Percentiles rank a stretch among this genome's conserved stretches.
These are phyloP conservation scores for Tetracladium maxilliforme DNA, from an alignment of 2,329 filamentous ascomycete genomes.

Conservation along the genomic window DNA sequence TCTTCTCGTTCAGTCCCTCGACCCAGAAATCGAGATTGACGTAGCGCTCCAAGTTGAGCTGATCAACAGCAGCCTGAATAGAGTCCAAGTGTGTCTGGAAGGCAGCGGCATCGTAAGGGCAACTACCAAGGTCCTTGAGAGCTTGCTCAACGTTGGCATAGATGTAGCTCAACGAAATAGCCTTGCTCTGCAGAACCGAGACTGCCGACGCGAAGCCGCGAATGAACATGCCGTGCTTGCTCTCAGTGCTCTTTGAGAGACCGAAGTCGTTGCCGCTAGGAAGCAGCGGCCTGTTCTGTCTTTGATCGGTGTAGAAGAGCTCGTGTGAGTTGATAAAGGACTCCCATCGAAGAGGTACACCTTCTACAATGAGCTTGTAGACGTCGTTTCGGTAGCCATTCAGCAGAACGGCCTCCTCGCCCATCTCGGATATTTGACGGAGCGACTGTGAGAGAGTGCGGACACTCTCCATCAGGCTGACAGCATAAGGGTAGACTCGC, in stretches of 20 bases:
- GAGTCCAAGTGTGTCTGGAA: constrained; percentile 71
- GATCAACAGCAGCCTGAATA: constrained; percentile 87
- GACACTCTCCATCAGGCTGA: constrained; percentile 98
- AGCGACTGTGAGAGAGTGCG: constrained; percentile 81
- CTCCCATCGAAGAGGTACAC: constrained; percentile 87
- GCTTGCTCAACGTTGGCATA: constrained; percentile 72
- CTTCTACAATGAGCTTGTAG: constrained; percentile 69
- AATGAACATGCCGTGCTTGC: constrained; percentile 92
- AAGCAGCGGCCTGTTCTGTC: no score
- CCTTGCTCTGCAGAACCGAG: constrained; percentile 79
- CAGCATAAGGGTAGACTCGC: constrained; percentile 91
- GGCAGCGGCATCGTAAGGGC: constrained; percentile 64
- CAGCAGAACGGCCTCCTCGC: constrained; percentile 72
- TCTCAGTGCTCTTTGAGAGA: constrained; percentile 54
- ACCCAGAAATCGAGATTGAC: constrained; percentile 91
- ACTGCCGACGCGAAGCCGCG: constrained; percentile 83
- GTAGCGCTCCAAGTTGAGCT: constrained; percentile 91
- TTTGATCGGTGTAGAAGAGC: constrained; percentile 61
- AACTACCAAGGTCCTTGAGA: constrained; percentile 68
- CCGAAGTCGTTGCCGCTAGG: no score
- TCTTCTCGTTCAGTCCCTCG: constrained; percentile 67
- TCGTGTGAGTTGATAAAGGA: constrained; percentile 97
- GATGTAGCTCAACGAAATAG: constrained; percentile 61
- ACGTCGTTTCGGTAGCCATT: constrained; percentile 88
- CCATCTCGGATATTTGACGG: constrained; percentile 71